A percentile compares a stretch with the other conserved stretches of the same genome.
Conservation (phyloP, 441 rosid genomes). For the Populus hybrid region DNA sequence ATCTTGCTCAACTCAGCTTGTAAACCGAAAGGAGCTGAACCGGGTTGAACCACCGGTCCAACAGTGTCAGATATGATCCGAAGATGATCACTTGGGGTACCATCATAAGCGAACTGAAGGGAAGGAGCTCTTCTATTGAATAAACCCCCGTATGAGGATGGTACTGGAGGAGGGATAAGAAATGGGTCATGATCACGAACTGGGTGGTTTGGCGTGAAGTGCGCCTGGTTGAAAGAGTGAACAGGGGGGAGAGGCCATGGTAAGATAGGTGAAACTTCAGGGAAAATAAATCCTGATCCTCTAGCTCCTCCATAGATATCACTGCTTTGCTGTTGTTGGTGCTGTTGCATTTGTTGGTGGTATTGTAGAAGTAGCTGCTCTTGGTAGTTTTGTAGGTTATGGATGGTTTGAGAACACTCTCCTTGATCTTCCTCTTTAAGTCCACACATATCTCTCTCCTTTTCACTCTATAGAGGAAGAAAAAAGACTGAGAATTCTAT, state of each 20-base stretch:
- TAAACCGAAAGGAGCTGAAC: constrained; percentile 67
- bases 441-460: constrained; percentile 31
- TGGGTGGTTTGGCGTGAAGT: constrained; percentile 28
- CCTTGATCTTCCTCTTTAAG: constrained; percentile 64
- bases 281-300: constrained; percentile 52
- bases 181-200: constrained; percentile 48
- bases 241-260: constrained; percentile 61
- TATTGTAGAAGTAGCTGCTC: constrained; percentile 49
- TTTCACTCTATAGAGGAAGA: constrained; percentile 12
- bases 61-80: constrained; percentile 76
- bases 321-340: constrained; percentile 28
- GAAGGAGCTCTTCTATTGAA: constrained; percentile 57
- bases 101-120: constrained; percentile 72
- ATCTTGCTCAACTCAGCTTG: constrained; percentile 80
- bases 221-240: constrained; percentile 42
- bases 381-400: constrained; percentile 63
- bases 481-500: constrained; percentile 9
- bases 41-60: constrained; percentile 67
- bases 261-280: constrained; percentile 53
- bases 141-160: constrained; percentile 54
- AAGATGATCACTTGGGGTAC: constrained; percentile 57
- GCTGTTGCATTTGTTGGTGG: constrained; percentile 54
- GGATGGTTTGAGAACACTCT: constrained; percentile 56
- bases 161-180: constrained; percentile 46
- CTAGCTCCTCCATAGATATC: constrained; percentile 44